These are phyloP conservation scores for Cercospora sp. DNA, from an alignment of 2,329 filamentous ascomycete genomes.

Conservation along the genomic window DNA sequence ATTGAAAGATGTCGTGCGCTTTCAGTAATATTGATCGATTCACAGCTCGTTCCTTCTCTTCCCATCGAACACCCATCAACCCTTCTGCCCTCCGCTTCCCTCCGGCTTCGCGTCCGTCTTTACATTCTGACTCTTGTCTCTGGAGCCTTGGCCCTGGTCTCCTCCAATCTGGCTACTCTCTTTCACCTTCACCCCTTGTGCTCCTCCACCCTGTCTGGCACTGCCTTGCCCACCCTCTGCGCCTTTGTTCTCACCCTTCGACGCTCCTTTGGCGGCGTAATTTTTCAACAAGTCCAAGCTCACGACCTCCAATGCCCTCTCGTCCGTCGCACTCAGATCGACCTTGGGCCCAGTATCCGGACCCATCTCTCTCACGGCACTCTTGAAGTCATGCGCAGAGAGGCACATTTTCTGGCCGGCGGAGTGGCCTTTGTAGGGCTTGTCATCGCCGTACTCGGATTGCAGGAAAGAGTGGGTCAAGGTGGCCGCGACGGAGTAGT, in stretches of 20 bases:
- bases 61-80: neutral
- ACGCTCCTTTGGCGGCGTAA: slow-evolving; percentile 16
- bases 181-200: slow-evolving; percentile 1
- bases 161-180: slow-evolving; percentile 14
- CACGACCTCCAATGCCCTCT: slow-evolving; percentile 25
- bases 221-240: neutral
- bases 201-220: neutral
- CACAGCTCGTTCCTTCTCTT: neutral
- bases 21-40: neutral
- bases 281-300: slow-evolving; percentile 19
- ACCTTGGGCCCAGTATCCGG: slow-evolving; percentile 24
- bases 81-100: neutral
- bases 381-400: slow-evolving; percentile 21
- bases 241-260: neutral
- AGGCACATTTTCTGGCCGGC: slow-evolving; percentile 25
- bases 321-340: slow-evolving; percentile 20
- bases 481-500: slow-evolving; percentile 25
- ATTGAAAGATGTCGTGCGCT: neutral
- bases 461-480: slow-evolving; percentile 24
- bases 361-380: slow-evolving; percentile 22
- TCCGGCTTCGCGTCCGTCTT: slow-evolving; percentile 4
- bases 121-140: slow-evolving; percentile 1
- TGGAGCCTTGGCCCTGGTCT: neutral
- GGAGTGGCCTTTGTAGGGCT: slow-evolving; percentile 17
- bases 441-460: slow-evolving; percentile 24